Evolutionary conservation across 495 filamentous ascomycete genomes (phyloP), one percentile per base, ranked within the genome.

Genomic region (Podospora fimiseda): DNA sequence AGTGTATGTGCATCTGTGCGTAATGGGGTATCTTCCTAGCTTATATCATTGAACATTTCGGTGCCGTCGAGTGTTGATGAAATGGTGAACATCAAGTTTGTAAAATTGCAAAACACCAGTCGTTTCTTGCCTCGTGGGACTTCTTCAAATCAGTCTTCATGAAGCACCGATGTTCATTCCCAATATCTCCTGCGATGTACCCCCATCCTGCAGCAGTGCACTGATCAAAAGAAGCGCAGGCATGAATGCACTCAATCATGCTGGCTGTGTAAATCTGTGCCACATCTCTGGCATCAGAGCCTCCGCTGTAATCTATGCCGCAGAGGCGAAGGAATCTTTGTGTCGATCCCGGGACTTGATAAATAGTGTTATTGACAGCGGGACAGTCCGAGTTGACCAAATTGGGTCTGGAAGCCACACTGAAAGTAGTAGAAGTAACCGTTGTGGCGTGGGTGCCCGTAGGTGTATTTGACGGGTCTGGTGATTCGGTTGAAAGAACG

Each of bases 151-250:
- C 51, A 13, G 51, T 67, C 61, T 77, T 77, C 49, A 77, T 57
- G 60, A 64, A 77, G 50, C 74, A 77, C 2, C 66, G 67, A 33
- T 72, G 67, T 18, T 60, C 56, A 2, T 53, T 53, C 0, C 65
- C 70, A 1, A 43, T 41, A 49, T 77, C 74, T 1, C 71, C 73
- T 3, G 61, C 45, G 6, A 74, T 42, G 37, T 61, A 65, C 0
- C 74, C 74, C 74, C 74, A 77, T 2, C 61, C 61, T 30, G 66
- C 70, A 9, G 65, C 73, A 0, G 69, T 74, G 51, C 74, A 77
- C 23, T 60, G 60, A 43, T 57, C 51, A 13, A 65, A 66, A 5
- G 62, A 65, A 1, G 73, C 72, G 51, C 74, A 77, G 48, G 54
- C 65, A 41, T 70, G 51, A 56, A 77, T 73, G 51, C 74, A 77